Evolutionary conservation across 2,329 filamentous ascomycete genomes (phyloP), one percentile per base, ranked within the genome.

Genomic region (Ophiognomonia clavigignenti-juglandacearum): DNA sequence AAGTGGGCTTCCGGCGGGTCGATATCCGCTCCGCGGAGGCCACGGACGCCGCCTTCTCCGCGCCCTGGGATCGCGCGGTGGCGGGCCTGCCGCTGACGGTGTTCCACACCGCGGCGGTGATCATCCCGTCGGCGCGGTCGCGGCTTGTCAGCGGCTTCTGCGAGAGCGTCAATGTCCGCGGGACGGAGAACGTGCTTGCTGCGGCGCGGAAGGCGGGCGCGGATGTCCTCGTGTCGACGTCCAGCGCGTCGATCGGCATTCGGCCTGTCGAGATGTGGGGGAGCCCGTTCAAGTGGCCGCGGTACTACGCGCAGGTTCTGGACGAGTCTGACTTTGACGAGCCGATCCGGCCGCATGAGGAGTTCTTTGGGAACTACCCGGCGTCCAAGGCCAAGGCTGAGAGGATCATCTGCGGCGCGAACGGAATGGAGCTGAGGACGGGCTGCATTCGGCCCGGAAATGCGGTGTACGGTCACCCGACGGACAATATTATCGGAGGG

Each of bases 371-470:
- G 10, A 67, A 75, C 56, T 77, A 77, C 47, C 66, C 72, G 20
- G 65, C 66, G 16, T 65, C 71, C 34, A 77, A 77, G 49, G 63
- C 66, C 1, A 58, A 64, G n/a, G 69, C 69, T 0, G 74, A 77
- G 58, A 60, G 64, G 14, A 51, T 73, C 4, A 64, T 77, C 14
- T 66, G 70, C 14, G 57, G 49, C 1, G 62, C 69, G 9, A 65
- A 72, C 43, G 37, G 46, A 42, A 40, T 56, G 36, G 32, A 58
- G 13, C 69, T 79, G 50, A 65, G 74, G 6, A 77, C 75, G 0
- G 75, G 75, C 18, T 68, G 67, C 53, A 74, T 79, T 45, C 64
- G 75, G 3, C 75, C 75, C 1, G 69, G 70, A 3, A 76, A 77
- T 52, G 72, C 71, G 3, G 68, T 79, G 11, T 78, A 78, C 49